A percentile compares a stretch with the other conserved stretches of the same genome.
phyloP scores from a whole-genome alignment of 768 basidiomycete species.

The Mycena pura region DNA sequence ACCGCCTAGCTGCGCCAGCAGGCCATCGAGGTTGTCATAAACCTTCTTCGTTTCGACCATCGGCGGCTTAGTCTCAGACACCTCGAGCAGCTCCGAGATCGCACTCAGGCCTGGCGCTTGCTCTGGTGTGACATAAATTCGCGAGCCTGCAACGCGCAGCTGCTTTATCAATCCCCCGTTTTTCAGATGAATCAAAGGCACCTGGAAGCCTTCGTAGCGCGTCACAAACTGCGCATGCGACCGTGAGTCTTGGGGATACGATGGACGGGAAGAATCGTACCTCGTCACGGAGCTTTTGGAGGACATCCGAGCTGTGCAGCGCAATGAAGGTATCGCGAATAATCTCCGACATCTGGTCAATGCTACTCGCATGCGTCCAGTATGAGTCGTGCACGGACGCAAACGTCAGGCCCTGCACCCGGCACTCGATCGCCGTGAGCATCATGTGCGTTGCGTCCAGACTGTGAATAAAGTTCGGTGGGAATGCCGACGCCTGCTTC shows the following conservation, averaged over 20 bases:
- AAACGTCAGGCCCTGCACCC: conserved; percentile 80
- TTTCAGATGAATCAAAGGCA: conserved; percentile 62
- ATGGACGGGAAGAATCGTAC: conserved; percentile 45
- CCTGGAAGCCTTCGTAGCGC: conserved; percentile 76
- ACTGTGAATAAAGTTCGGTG: conserved; percentile 98
- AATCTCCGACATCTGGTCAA: conserved; percentile 87
- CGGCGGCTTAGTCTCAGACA: conserved; percentile 44
- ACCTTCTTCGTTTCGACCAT: conserved; percentile 38
- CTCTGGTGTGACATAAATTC: conserved; percentile 48
- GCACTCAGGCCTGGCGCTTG: conserved; percentile 42
- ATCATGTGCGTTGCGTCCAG: conserved; percentile 99
- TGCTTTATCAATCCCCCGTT: conserved; percentile 43
- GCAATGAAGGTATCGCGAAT: conserved; percentile 95
- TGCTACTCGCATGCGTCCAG: conserved; percentile 92
- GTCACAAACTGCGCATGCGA: conserved; percentile 61
- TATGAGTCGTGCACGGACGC: conserved; percentile 99
- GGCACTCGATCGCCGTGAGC: conserved; percentile 90
- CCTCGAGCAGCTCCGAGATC: conserved; percentile 43
- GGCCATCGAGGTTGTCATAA: conserved; percentile 18
- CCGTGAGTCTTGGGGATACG: conserved; percentile 1
- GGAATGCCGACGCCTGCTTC: conserved; percentile 97
- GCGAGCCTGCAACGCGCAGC: conserved; percentile 52
- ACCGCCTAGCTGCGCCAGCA: conserved; percentile 15
- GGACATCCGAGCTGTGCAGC: conserved; percentile 87
- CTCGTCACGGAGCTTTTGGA: conserved; percentile 75